A percentile compares a stretch with the other conserved stretches of the same genome.
These are phyloP conservation scores for Ceriops zippeliana DNA, from an alignment of 345 rosid species.

Conservation along the genomic window DNA sequence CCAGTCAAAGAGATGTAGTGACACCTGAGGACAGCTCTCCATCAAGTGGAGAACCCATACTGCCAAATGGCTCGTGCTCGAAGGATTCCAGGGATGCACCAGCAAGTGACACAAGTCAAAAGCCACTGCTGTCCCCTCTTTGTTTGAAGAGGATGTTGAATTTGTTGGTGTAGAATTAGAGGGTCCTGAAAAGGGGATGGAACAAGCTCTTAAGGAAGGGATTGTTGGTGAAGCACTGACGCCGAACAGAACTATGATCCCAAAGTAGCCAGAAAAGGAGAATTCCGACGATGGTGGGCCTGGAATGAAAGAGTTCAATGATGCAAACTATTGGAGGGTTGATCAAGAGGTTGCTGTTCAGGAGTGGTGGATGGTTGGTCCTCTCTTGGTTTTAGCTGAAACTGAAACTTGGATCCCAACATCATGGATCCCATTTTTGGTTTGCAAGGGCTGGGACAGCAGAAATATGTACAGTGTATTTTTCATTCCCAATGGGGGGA, in stretches of 20 bases:
- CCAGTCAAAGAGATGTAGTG: slow-evolving; percentile 30
- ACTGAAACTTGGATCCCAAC: slow-evolving; percentile 19
- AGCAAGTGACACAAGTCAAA: slow-evolving; percentile 30
- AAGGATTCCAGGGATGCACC: slow-evolving; percentile 39
- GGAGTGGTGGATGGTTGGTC: slow-evolving; percentile 41
- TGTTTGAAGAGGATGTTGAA: slow-evolving; percentile 95
- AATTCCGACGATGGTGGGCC: slow-evolving; percentile 47
- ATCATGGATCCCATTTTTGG: slow-evolving; percentile 19
- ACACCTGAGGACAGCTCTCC: slow-evolving; percentile 33
- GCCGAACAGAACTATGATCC: slow-evolving; percentile 50
- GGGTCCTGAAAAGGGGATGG: slow-evolving; percentile 95
- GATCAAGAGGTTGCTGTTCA: slow-evolving; percentile 84
- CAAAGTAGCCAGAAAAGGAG: slow-evolving; percentile 52
- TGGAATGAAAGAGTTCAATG: slow-evolving; percentile 79
- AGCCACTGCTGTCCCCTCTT: slow-evolving; percentile 46
- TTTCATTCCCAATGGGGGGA: slow-evolving; percentile 33
- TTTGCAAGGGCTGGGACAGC: slow-evolving; percentile 21
- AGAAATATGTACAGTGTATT: slow-evolving; percentile 47
- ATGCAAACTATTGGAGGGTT: slow-evolving; percentile 89
- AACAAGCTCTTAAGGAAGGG: slow-evolving; percentile 89
- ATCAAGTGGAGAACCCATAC: slow-evolving; percentile 35
- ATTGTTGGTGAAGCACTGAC: slow-evolving; percentile 94
- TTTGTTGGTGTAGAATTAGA: slow-evolving; percentile 86
- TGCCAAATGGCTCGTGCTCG: slow-evolving; percentile 56
- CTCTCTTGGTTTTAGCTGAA: slow-evolving; percentile 7